These are phyloP conservation scores for Penicilliopsis zonata DNA, from an alignment of 495 filamentous ascomycete genomes.

Conservation along the genomic window DNA sequence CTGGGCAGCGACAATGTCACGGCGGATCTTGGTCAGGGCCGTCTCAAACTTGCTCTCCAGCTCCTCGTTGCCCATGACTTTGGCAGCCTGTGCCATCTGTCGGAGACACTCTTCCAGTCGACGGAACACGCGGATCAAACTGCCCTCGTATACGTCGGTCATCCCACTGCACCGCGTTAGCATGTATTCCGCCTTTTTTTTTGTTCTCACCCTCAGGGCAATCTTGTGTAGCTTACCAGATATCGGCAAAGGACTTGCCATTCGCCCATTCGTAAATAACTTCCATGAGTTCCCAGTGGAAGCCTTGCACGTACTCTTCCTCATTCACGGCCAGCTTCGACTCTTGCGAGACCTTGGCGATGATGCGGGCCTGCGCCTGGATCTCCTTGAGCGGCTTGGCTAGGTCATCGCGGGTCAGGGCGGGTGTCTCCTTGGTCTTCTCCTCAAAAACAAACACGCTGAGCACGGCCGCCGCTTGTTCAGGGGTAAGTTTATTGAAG, in stretches of 20 bases:
- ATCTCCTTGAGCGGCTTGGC: constrained; percentile 76
- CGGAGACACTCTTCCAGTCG: constrained; percentile 90
- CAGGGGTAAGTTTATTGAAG: constrained; percentile 89
- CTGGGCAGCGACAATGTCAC: constrained; percentile 90
- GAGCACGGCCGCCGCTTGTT: constrained; percentile 71
- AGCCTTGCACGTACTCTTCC: constrained; percentile 76
- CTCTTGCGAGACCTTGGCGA: constrained; percentile 88
- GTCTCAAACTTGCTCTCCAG: constrained; percentile 80
- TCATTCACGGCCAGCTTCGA: constrained; percentile 85
- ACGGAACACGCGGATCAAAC: constrained; percentile 88
- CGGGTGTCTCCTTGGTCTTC: constrained; percentile 60
- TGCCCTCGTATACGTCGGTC: constrained; percentile 96
- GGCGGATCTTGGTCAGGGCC: constrained; percentile 68
- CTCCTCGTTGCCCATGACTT: constrained; percentile 96
- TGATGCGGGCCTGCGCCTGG: constrained; percentile 66
- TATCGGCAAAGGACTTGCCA: constrained; percentile 82
- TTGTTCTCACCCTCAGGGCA: neutral
- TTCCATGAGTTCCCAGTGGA: constrained; percentile 93
- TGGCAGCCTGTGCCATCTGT: constrained; percentile 92
- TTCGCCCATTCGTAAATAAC: constrained; percentile 91
- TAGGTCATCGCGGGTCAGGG: constrained; percentile 62
- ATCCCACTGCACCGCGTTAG: constrained; percentile 58
- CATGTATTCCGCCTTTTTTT: constrained; percentile 1
- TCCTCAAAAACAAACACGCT: constrained; percentile 97
- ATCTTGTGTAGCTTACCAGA: constrained; percentile 57